These are phyloP conservation scores for Russula earlei DNA, from an alignment of 768 basidiomycete species.

Conservation along the genomic window DNA sequence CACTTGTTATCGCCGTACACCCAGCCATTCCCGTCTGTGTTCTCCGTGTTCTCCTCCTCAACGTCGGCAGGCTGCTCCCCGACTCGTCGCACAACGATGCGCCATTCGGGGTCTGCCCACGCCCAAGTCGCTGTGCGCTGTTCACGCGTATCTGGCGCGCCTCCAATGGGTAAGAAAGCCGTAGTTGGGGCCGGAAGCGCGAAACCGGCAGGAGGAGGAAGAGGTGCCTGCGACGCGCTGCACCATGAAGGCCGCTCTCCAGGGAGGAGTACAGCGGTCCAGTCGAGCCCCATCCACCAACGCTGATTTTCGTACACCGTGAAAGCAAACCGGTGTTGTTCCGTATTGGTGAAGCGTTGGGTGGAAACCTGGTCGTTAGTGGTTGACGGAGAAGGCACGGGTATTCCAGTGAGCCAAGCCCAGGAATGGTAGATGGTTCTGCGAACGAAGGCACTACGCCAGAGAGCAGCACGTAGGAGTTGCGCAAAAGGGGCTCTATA, in stretches of 20 bases:
- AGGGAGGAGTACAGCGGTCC: slow-evolving; percentile 87
- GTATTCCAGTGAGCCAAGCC: slow-evolving; percentile 45
- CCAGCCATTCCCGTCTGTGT: slow-evolving; percentile 86
- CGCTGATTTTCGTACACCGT: slow-evolving; percentile 92
- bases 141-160: slow-evolving; percentile 33
- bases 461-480: slow-evolving; percentile 44
- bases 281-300: slow-evolving; percentile 97
- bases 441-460: slow-evolving; percentile 59
- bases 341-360: neutral
- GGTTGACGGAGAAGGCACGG: slow-evolving; percentile 32
- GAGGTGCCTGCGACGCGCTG: slow-evolving; percentile 43
- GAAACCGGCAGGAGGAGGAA: slow-evolving; percentile 64
- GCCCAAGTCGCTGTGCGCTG: slow-evolving; percentile 75
- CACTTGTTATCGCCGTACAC: slow-evolving; percentile 94
- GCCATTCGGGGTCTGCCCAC: slow-evolving; percentile 92
- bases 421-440: slow-evolving; percentile 46
- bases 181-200: slow-evolving; percentile 54
- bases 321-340: slow-evolving; percentile 62
- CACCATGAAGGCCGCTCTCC: slow-evolving; percentile 88
- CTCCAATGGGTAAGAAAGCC: slow-evolving; percentile 38
- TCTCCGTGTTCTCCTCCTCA: slow-evolving; percentile 36
- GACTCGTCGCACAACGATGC: slow-evolving; percentile 52
- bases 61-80: slow-evolving; percentile 31
- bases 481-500: slow-evolving; percentile 62
- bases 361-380: slow-evolving; percentile 24